Percentiles rank a stretch among this genome's conserved stretches.
phyloP scores from a whole-genome alignment of 371 early-diverging fungal species.

The Mucor racemosus region DNA sequence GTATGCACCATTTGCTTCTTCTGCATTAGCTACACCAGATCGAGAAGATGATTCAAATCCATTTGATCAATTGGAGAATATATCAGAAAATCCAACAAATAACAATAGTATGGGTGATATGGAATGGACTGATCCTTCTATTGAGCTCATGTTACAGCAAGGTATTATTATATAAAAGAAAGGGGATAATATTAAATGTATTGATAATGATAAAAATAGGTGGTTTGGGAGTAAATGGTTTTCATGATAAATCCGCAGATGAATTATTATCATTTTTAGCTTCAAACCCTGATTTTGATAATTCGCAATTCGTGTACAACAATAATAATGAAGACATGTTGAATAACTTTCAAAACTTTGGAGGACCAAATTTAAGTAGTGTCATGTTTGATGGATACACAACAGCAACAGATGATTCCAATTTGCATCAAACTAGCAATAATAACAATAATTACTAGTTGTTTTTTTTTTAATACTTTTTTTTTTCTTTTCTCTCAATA shows the following conservation, averaged over 20 bases:
- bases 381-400: conserved; percentile 17
- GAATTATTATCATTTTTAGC: conserved; percentile 14
- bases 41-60: conserved; percentile 28
- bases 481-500: too few relatives aligned
- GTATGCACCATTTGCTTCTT: conserved; percentile 32
- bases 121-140: conserved; percentile 30
- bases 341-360: not conserved
- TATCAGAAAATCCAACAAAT: conserved; percentile 10
- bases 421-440: not conserved
- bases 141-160: conserved; percentile 19
- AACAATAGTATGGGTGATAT: conserved; percentile 13
- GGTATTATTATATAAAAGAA: not conserved
- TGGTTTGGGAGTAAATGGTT: not conserved
- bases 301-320: not conserved
- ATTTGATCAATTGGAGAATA: conserved; percentile 15
- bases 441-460: not conserved
- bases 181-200: not conserved
- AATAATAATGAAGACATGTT: not conserved
- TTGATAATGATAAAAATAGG: not conserved
- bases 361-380: conserved; percentile 16
- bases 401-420: not conserved
- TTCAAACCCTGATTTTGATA: conserved; percentile 11
- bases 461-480: too few relatives aligned
- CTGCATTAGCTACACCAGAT: conserved; percentile 37
- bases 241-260: conserved; percentile 15